Conservation (phyloP, 768 basidiomycete genomes). For the Boletales sp. region DNA sequence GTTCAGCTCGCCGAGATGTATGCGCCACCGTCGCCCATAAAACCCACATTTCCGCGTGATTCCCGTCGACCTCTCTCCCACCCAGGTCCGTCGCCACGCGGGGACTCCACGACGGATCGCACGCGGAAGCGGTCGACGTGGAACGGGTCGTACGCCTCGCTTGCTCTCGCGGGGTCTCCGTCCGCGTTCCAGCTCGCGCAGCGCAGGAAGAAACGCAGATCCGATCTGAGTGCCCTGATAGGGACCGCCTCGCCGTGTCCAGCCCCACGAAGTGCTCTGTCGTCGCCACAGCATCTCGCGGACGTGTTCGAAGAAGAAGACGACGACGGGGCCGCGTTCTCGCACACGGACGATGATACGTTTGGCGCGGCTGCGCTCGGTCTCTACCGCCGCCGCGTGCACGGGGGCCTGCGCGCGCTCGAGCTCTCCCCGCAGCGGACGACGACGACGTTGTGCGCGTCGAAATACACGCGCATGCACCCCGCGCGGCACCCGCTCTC, state of each 20-base stretch:
- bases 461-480: constrained; percentile 63
- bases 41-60: constrained; percentile 21
- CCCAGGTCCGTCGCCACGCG: constrained; percentile 26
- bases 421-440: constrained; percentile 28
- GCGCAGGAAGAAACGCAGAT: constrained; percentile 50
- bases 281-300: constrained; percentile 31
- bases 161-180: constrained; percentile 47
- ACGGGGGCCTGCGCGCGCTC: constrained; percentile 49
- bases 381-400: constrained; percentile 51
- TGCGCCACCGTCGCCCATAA: constrained; percentile 66
- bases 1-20: constrained; percentile 86
- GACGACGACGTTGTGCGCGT: constrained; percentile 38
- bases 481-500: constrained; percentile 63
- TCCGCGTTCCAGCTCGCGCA: constrained; percentile 38
- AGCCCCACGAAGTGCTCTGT: constrained; percentile 39
- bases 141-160: constrained; percentile 63
- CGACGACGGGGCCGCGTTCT: constrained; percentile 18
- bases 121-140: constrained; percentile 65
- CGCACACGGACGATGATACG: constrained; percentile 23
- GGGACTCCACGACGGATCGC: constrained; percentile 19
- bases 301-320: constrained; percentile 42
- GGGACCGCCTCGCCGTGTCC: constrained; percentile 24
- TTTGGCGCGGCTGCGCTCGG: constrained; percentile 66
- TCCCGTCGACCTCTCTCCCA: constrained; percentile 46
- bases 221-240: constrained; percentile 51